Percentiles rank a stretch among this genome's conserved stretches.
Evolutionary conservation across 331 rosid genomes (phyloP).

Genomic region (Arachis monticola): DNA sequence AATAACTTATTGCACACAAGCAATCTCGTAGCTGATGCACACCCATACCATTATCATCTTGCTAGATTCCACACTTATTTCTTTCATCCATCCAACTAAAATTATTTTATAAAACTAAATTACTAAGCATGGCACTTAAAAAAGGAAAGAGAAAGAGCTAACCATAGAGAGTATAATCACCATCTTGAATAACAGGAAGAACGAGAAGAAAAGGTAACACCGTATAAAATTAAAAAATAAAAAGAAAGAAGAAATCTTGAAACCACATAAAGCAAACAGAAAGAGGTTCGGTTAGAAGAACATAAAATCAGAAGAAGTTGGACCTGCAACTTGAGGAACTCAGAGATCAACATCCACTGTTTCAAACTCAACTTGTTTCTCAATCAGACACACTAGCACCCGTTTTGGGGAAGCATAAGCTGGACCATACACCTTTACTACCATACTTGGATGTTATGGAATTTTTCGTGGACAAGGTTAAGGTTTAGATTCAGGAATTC

Average conservation of each 20-base stretch:
- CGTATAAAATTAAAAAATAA: not conserved
- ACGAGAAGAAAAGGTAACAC: no score
- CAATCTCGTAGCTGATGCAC: no score
- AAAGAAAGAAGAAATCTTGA: not conserved
- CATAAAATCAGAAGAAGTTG: not conserved
- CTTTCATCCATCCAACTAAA: no score
- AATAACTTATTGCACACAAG: no score
- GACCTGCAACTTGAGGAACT: conserved; percentile 46
- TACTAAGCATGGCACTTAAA: not conserved
- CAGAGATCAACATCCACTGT: conserved; percentile 37
- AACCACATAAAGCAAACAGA: not conserved
- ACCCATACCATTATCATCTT: no score
- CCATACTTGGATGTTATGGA: conserved; percentile 15
- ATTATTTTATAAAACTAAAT: no score
- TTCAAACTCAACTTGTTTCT: conserved; percentile 50
- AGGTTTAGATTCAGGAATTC: not conserved
- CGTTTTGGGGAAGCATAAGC: conserved; percentile 40
- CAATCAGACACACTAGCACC: conserved; percentile 44
- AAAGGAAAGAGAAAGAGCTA: not conserved
- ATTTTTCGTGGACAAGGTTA: not conserved
- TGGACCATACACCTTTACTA: conserved; percentile 52
- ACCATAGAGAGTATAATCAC: conserved; percentile 57
- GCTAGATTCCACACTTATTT: no score
- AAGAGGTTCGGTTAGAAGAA: not conserved
- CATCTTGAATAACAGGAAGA: conserved; percentile 60